Percentiles rank a stretch among this genome's conserved stretches.
phyloP scores from a whole-genome alignment of 2,329 filamentous ascomycete species.

The Colletotrichum sp. region DNA sequence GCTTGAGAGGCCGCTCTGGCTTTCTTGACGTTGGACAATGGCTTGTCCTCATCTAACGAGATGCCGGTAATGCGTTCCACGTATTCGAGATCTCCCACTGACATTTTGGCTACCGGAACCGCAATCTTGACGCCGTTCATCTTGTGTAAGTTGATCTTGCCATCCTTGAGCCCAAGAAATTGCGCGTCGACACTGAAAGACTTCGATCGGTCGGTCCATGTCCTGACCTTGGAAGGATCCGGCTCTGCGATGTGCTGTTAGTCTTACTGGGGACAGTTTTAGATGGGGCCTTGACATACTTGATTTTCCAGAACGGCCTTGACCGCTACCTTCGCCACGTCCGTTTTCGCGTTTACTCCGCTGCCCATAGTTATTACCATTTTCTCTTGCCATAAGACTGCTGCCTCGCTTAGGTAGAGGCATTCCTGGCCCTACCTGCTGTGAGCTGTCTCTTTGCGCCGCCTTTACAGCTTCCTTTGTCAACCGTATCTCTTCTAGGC shows the following conservation, averaged over 20 bases:
- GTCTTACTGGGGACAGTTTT: background rate
- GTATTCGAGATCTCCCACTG: constrained; percentile 90
- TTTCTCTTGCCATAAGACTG: constrained; percentile 72
- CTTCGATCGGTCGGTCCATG: constrained; percentile 93
- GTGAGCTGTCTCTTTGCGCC: constrained; percentile 55
- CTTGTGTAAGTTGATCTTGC: constrained; percentile 98
- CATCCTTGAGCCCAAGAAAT: constrained; percentile 91
- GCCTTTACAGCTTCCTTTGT: constrained; percentile 79
- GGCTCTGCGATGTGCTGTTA: constrained; percentile 65
- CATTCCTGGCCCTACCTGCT: constrained; percentile 77
- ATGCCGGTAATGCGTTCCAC: constrained; percentile 88
- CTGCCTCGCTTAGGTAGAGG: constrained; percentile 79
- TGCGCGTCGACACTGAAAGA: constrained; percentile 98
- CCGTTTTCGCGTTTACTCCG: constrained; percentile 74
- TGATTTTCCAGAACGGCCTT: constrained; percentile 46
- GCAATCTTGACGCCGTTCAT: constrained; percentile 98
- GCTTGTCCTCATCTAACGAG: constrained; percentile 93
- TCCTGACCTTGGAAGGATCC: constrained; percentile 81
- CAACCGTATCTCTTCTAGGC: constrained; percentile 81
- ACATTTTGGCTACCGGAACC: constrained; percentile 95
- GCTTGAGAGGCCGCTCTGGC: constrained; percentile 37
- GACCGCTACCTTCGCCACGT: constrained; percentile 57
- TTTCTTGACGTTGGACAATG: constrained; percentile 81
- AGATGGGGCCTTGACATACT: constrained; percentile 60
- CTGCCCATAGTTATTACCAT: constrained; percentile 72